A percentile compares a stretch with the other conserved stretches of the same genome.
Evolutionary conservation across 805 yeast genomes (phyloP).

Genomic region (Hanseniaspora mollemarum): DNA sequence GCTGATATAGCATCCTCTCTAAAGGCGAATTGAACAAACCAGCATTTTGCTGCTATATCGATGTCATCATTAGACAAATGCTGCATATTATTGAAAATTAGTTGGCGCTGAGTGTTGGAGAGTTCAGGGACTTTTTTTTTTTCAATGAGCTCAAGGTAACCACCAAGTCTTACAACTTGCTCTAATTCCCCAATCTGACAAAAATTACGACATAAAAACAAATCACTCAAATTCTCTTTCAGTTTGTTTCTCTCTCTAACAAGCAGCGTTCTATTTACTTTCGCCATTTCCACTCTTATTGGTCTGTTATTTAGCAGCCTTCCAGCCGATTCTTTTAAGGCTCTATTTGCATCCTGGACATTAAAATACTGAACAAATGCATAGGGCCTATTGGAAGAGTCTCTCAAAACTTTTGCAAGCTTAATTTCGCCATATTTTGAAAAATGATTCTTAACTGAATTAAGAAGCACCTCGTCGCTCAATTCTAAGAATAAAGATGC

Average conservation of each 20-base stretch:
- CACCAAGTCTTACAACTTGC: conserved; percentile 38
- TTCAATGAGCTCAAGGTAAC: background rate
- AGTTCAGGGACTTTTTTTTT: background rate
- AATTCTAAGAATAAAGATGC: conserved; percentile 61
- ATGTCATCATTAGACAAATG: background rate
- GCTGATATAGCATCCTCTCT: conserved; percentile 85
- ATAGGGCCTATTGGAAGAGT: conserved; percentile 72
- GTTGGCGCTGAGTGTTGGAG: background rate
- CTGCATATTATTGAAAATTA: conserved; percentile 3
- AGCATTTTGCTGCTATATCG: conserved; percentile 32
- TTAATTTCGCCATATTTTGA: conserved; percentile 58
- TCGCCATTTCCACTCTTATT: conserved; percentile 81
- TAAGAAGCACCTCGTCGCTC: conserved; percentile 60
- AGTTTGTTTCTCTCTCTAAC: conserved; percentile 30
- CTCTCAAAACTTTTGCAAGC: conserved; percentile 72
- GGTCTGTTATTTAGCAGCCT: conserved; percentile 59
- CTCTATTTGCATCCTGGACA: conserved; percentile 57
- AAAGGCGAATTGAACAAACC: conserved; percentile 70
- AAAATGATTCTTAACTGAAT: conserved; percentile 59
- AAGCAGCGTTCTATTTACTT: conserved; percentile 77
- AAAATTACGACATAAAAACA: conserved; percentile 23
- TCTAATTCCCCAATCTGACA: conserved; percentile 63
- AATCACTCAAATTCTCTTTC: background rate
- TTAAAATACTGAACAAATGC: conserved; percentile 80
- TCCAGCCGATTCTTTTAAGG: conserved; percentile 59